Percentiles rank a stretch among this genome's conserved stretches.
These are phyloP conservation scores for Pelargonium myrrhifolium DNA, from an alignment of 441 rosid genomes.

Conservation along the genomic window DNA sequence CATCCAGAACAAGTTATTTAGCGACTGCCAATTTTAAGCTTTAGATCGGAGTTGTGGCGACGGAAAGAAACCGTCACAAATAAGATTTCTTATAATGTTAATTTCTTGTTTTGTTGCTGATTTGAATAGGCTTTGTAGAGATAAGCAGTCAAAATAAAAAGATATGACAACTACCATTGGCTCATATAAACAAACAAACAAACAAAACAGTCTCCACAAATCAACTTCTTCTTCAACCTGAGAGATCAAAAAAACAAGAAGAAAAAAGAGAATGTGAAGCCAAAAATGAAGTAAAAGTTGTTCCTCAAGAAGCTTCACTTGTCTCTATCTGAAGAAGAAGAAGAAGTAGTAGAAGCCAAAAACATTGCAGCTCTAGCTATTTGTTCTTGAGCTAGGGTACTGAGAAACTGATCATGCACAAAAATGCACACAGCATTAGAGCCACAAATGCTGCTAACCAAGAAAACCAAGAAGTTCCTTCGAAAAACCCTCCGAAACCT, in stretches of 20 bases:
- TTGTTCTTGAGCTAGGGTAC: background rate
- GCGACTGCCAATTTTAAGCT: no score
- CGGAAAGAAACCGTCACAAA: no score
- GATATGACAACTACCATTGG: background rate
- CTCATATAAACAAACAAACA: background rate
- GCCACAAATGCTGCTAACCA: conserved; percentile 43
- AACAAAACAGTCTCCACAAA: background rate
- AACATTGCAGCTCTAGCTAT: background rate
- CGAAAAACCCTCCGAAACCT: conserved; percentile 45
- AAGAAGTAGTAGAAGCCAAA: no score
- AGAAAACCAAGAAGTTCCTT: conserved; percentile 47
- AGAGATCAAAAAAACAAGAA: background rate
- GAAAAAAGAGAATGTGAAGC: background rate
- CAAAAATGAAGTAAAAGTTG: background rate
- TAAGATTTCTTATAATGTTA: no score
- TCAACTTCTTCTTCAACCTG: background rate
- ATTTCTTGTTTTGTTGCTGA: no score
- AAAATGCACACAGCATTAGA: conserved; percentile 7
- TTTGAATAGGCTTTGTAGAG: background rate
- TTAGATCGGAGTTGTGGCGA: no score
- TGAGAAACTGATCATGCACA: no score
- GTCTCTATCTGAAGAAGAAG: background rate
- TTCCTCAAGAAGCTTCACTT: conserved; percentile 2
- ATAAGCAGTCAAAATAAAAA: background rate
- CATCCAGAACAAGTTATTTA: no score